phyloP scores from a whole-genome alignment of 306 rosid species.

The Quercus rubra region DNA sequence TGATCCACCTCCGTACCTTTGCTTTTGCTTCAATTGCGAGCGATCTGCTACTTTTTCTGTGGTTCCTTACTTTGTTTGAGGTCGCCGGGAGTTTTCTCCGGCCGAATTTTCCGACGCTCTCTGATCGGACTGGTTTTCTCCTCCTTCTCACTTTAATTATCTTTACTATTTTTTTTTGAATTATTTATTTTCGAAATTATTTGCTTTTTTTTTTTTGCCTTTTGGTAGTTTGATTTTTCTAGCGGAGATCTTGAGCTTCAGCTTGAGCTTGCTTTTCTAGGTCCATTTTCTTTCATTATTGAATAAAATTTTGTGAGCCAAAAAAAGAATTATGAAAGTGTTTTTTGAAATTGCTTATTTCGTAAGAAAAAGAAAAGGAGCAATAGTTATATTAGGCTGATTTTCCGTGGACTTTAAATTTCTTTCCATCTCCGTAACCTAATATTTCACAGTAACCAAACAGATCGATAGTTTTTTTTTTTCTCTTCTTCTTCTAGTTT shows the following conservation, averaged over 20 bases:
- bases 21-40: constrained; percentile 22
- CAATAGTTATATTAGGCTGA: no score
- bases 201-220: neutral
- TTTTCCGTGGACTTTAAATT: neutral
- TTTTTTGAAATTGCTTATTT: neutral
- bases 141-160: neutral
- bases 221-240: neutral
- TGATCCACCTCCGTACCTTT: constrained; percentile 42
- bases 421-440: neutral
- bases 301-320: constrained; percentile 22
- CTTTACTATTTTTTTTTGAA: neutral
- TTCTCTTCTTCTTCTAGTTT: neutral
- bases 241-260: constrained; percentile 23
- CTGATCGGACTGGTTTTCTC: constrained; percentile 18
- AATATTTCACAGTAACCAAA: neutral
- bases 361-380: neutral
- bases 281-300: constrained; percentile 6
- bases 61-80: constrained; percentile 5
- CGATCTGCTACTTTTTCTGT: constrained; percentile 50
- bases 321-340: neutral
- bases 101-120: neutral
- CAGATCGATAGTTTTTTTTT: neutral
- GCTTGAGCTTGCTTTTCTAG: neutral
- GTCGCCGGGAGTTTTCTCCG: constrained; percentile 32
- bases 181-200: neutral